Conservation (phyloP, 2,329 filamentous ascomycete species). For the Calcarisporium arbuscula region DNA sequence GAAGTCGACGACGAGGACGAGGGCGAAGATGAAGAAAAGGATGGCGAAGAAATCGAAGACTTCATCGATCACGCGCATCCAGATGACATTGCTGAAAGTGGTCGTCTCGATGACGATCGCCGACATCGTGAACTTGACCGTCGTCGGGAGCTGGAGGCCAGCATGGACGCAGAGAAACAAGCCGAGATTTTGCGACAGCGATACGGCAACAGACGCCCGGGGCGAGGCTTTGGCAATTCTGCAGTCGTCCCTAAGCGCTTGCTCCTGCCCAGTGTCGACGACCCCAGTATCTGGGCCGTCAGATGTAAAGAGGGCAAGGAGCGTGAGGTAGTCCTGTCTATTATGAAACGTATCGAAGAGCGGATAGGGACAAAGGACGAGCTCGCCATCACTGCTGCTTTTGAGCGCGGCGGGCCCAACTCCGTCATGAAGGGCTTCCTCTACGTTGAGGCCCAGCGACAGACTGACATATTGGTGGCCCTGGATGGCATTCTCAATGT, state of each 20-base stretch:
- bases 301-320: constrained; percentile 95
- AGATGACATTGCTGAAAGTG: constrained; percentile 77
- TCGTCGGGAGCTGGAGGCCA: constrained; percentile 77
- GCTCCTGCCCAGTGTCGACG: constrained; percentile 85
- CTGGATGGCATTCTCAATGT: constrained; percentile 82
- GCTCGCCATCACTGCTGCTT: constrained; percentile 79
- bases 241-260: constrained; percentile 78
- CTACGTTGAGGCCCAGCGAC: constrained; percentile 85
- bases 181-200: constrained; percentile 80
- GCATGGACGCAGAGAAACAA: constrained; percentile 89
- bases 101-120: constrained; percentile 79
- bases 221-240: constrained; percentile 59
- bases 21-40: constrained; percentile 82
- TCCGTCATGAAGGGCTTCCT: constrained; percentile 88
- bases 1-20: constrained; percentile 96
- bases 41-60: constrained; percentile 73
- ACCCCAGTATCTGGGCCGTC: constrained; percentile 93
- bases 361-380: constrained; percentile 70
- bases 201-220: constrained; percentile 72
- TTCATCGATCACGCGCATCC: constrained; percentile 87
- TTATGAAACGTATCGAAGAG: constrained; percentile 86
- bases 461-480: constrained; percentile 77
- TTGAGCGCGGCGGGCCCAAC: constrained; percentile 75
- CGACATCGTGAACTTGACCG: constrained; percentile 92
- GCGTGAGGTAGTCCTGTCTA: constrained; percentile 77